Percentiles rank a stretch among this genome's conserved stretches.
These are phyloP conservation scores for Ophidiomyces ophidiicola DNA, from an alignment of 2,329 filamentous ascomycete species.

Conservation along the genomic window DNA sequence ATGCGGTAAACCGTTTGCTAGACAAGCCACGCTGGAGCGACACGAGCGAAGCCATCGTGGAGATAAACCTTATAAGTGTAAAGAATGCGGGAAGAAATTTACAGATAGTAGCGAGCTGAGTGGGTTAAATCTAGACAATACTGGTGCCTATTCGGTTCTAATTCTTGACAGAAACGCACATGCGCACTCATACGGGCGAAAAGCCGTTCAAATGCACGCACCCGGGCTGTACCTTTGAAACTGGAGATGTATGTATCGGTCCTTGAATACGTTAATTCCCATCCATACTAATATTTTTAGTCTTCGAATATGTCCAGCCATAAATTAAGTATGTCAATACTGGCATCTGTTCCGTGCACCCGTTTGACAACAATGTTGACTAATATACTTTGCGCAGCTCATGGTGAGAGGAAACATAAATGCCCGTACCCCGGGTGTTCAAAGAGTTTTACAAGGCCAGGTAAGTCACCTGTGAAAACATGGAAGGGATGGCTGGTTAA, in stretches of 20 bases:
- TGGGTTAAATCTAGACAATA: constrained; percentile 15
- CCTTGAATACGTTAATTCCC: too few species aligned
- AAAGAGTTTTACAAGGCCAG: constrained; percentile 35
- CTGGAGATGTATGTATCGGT: constrained; percentile 32
- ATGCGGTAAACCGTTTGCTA: constrained; percentile 32
- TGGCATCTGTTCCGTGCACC: not conserved
- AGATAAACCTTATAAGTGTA: constrained; percentile 34
- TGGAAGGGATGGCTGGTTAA: not conserved
- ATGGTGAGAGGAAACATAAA: constrained; percentile 34
- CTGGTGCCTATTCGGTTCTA: constrained; percentile 13
- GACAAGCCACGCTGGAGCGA: constrained; percentile 33
- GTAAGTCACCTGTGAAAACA: constrained; percentile 19
- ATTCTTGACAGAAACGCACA: constrained; percentile 31
- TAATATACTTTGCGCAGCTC: constrained; percentile 20
- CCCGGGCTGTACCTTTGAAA: constrained; percentile 34
- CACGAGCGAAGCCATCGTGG: constrained; percentile 35
- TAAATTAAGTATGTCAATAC: constrained; percentile 27
- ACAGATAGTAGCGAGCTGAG: constrained; percentile 36
- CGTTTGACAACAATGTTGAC: constrained; percentile 3
- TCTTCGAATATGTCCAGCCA: constrained; percentile 37
- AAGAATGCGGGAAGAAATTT: constrained; percentile 32
- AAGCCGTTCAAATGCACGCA: constrained; percentile 35
- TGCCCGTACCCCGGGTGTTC: constrained; percentile 29
- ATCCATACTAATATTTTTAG: constrained; percentile 16
- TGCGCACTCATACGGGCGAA: constrained; percentile 33